Base-by-base conservation (phyloP, 1,139 yeast genomes). In the Zygoascus meyerae region DNA sequence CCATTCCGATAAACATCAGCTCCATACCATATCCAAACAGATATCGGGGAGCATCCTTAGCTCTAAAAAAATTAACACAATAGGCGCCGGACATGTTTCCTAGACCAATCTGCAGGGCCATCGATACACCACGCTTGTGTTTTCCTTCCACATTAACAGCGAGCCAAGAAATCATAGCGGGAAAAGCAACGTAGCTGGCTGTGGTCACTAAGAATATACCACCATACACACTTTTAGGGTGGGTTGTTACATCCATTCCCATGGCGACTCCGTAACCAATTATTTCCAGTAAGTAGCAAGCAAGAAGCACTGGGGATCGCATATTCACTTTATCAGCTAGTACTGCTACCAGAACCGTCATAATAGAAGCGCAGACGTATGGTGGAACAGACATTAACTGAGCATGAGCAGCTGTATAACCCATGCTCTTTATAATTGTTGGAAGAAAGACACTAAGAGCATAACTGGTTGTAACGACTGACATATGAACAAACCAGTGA, bases 11-110 rank as follows among this genome's bases (percentile, higher is more conserved):
- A 30, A 53, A 45, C 44, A 51, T 30, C 52, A 52, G 42, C 34
- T 55, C 61, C 41, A 62, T 44, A 6, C 60, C 58, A 45, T 63
- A 62, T 3, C 67, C 67, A 43, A 62, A 48, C 12, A 36, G 42
- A 47, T 53, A 65, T 12, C 48, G 47, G 4, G 69, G 69, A 37
- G 55, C 47, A 42, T 64, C 66, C 29, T 58, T 54, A 1, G 61
- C n/a, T 10, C 66, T 50, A 52, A 62, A 65, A 45, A 65, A 60
- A 43, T 67, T 65, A 39, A 41, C 40, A 32, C 46, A 40, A 32
- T 68, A 58, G 10, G 71, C 65, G 14, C 73, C 73, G n/a, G 71
- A 67, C 38, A 71, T 58, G 43, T 68, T 67, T 5, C 75, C 75
- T 16, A 68, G 45, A 2, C 74, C 72, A 40, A 71, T 67, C 41